Percentiles rank a stretch among this genome's conserved stretches.
Evolutionary conservation across 225 moss, liverwort and hornwort genomes (phyloP).

Genomic region (Physcomitrellopsis africana): DNA sequence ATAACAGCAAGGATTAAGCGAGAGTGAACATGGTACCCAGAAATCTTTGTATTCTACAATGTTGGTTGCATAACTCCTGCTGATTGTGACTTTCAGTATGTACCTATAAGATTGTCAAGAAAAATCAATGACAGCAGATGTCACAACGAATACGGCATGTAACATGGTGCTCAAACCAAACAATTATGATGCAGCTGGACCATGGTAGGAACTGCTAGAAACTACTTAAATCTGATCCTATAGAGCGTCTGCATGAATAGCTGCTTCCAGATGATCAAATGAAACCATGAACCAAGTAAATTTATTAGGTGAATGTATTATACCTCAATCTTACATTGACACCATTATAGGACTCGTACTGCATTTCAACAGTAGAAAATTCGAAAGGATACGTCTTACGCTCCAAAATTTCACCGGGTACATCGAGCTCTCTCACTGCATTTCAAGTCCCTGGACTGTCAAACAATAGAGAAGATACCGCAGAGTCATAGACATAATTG

Average conservation of each 20-base stretch:
- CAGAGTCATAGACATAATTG: neutral
- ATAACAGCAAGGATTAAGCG: neutral
- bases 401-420: constrained; percentile 95
- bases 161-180: neutral
- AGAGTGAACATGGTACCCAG: constrained; percentile 48
- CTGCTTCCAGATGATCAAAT: constrained; percentile 1
- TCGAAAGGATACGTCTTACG: constrained; percentile 95
- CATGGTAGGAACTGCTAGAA: constrained; percentile 2
- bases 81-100: constrained; percentile 97
- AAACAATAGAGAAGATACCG: constrained; percentile 5
- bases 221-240: constrained; percentile 10
- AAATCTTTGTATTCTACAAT: constrained; percentile 98
- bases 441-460: constrained; percentile 27
- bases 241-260: constrained; percentile 7
- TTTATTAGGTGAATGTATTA: constrained; percentile 14
- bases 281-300: constrained; percentile 7
- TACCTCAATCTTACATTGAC: constrained; percentile 98
- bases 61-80: constrained; percentile 98
- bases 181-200: neutral
- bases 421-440: constrained; percentile 86
- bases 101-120: constrained; percentile 56
- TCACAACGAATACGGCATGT: neutral
- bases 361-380: constrained; percentile 99
- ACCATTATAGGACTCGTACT: constrained; percentile 97
- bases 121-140: constrained; percentile 10